Evolutionary conservation across 345 rosid species (phyloP).

Genomic region (Eucalyptus cloeziana): DNA sequence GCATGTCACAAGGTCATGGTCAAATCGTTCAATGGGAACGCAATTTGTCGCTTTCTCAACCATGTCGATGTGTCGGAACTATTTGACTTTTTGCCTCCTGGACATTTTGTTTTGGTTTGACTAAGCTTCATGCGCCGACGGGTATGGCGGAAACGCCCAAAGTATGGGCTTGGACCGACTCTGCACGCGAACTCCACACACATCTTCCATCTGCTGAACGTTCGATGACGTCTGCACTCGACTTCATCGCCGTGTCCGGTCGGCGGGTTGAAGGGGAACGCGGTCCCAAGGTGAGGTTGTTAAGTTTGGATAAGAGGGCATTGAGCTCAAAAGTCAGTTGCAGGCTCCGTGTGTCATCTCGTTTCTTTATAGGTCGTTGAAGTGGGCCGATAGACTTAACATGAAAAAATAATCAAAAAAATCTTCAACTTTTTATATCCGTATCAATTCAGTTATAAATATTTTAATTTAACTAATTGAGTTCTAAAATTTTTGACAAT

Average conservation of each 20-base stretch:
- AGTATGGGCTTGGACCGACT: too few species aligned
- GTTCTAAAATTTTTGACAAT: accelerated
- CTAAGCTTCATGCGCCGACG: not conserved
- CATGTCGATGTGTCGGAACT: not conserved
- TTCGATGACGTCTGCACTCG: not conserved
- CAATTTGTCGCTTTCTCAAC: too few species aligned
- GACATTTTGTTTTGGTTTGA: not conserved
- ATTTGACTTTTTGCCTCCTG: not conserved
- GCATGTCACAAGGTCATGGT: not conserved
- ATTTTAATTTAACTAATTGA: accelerated
- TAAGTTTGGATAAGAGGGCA: accelerated
- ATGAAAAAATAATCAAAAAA: too few species aligned
- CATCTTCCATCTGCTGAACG: not conserved
- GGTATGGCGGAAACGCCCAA: not conserved
- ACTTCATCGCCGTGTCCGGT: not conserved
- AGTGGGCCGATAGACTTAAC: not conserved
- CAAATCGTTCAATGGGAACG: not conserved
- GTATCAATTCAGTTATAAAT: accelerated
- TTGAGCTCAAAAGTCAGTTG: not conserved
- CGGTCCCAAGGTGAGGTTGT: not conserved
- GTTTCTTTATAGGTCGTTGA: not conserved
- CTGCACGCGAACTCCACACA: not conserved
- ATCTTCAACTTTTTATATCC: accelerated
- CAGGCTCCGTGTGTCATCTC: too few species aligned
- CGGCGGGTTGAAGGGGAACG: not conserved